Conservation (phyloP, 352 stramenopile genomes). For the Phytophthora meadii region DNA sequence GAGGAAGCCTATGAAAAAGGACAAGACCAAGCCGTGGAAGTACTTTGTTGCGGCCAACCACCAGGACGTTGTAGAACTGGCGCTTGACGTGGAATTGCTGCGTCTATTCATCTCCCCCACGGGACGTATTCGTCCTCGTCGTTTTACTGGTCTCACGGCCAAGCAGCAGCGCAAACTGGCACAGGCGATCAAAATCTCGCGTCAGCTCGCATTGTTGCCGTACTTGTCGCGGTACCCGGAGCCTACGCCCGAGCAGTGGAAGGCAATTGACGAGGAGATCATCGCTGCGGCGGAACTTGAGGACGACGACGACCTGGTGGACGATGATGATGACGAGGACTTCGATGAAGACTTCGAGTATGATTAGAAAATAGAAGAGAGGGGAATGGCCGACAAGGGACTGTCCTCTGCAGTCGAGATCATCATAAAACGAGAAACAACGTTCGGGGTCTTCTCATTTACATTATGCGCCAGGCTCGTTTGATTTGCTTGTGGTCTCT, state of each 20-base stretch:
- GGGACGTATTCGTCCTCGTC: slow-evolving; percentile 81
- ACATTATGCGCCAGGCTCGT: background rate
- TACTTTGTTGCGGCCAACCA: slow-evolving; percentile 82
- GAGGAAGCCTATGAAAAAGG: slow-evolving; percentile 62
- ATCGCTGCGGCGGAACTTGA: slow-evolving; percentile 69
- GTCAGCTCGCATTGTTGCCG: slow-evolving; percentile 77
- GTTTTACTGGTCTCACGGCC: slow-evolving; percentile 81
- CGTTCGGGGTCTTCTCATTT: slow-evolving; percentile 20
- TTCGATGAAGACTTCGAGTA: slow-evolving; percentile 76
- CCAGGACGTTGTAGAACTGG: slow-evolving; percentile 77
- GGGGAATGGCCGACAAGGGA: slow-evolving; percentile 15
- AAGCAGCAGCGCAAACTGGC: slow-evolving; percentile 87
- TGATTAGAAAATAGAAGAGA: slow-evolving; percentile 66
- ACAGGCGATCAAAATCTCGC: slow-evolving; percentile 80
- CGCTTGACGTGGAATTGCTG: slow-evolving; percentile 80
- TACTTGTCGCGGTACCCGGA: slow-evolving; percentile 84
- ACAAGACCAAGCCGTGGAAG: slow-evolving; percentile 77
- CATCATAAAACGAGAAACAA: slow-evolving; percentile 23
- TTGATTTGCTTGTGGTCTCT: background rate
- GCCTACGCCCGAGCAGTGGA: slow-evolving; percentile 83
- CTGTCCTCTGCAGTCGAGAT: slow-evolving; percentile 14
- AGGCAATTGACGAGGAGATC: slow-evolving; percentile 81
- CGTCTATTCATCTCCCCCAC: slow-evolving; percentile 86
- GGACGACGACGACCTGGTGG: slow-evolving; percentile 54
- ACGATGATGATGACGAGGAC: slow-evolving; percentile 69